Percentiles rank a stretch among this genome's conserved stretches.
phyloP scores from a whole-genome alignment of 257 asterid species.

The Thymus quinquecostatus region DNA sequence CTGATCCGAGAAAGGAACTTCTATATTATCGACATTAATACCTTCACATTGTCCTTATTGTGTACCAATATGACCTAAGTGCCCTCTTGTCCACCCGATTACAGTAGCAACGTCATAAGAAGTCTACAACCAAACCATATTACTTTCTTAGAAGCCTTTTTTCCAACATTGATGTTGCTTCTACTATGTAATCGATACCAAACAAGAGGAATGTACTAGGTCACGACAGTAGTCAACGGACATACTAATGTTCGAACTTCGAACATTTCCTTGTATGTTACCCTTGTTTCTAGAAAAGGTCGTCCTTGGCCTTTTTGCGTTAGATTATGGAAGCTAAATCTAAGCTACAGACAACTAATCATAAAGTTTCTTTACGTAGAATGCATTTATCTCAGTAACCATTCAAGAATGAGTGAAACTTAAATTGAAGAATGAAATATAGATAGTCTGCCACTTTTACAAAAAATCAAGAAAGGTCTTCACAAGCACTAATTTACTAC shows the following conservation, averaged over 20 bases:
- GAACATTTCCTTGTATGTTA: not conserved
- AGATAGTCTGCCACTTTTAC: not conserved
- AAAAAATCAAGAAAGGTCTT: slow-evolving; percentile 24
- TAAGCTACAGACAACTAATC: slow-evolving; percentile 4
- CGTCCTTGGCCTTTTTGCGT: not conserved
- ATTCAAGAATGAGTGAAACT: slow-evolving; percentile 2
- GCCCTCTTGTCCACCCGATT: slow-evolving; percentile 1
- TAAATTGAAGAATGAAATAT: slow-evolving; percentile 15
- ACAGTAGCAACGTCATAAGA: not conserved
- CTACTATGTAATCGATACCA: not conserved
- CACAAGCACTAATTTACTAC: slow-evolving; percentile 16
- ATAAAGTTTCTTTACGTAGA: not conserved
- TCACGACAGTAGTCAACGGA: not conserved
- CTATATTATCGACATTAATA: not conserved
- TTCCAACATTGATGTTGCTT: not conserved
- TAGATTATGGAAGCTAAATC: slow-evolving; percentile 17
- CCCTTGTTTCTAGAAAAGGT: slow-evolving; percentile 8
- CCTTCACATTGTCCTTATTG: not conserved
- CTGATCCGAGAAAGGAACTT: not conserved
- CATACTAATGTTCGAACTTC: not conserved
- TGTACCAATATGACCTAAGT: slow-evolving; percentile 4
- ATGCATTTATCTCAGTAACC: not conserved
- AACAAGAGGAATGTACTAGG: not conserved
- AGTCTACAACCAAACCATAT: not conserved
- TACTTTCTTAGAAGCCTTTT: not conserved